Conservation (phyloP, 2,329 filamentous ascomycete species). For the Huntiella bhutanensis region DNA sequence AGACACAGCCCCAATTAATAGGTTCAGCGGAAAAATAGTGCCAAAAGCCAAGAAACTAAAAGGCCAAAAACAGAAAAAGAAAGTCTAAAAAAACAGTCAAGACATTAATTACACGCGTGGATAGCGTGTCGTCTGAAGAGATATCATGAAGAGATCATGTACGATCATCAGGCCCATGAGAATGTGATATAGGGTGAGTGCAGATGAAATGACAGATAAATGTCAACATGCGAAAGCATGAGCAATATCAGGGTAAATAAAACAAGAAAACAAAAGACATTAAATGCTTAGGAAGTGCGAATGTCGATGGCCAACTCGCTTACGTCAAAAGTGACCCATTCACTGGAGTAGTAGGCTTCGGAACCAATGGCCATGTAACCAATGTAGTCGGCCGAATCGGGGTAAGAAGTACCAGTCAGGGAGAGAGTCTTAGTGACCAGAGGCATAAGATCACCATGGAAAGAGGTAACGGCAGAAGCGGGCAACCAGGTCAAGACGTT, state of each 20-base stretch:
- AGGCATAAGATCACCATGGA: slow-evolving; percentile 27
- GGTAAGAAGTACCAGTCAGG: slow-evolving; percentile 17
- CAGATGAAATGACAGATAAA: background rate
- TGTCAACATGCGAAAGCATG: background rate
- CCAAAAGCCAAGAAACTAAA: background rate
- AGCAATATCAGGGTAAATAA: background rate
- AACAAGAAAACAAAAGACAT: background rate
- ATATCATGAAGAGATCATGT: slow-evolving; percentile 2
- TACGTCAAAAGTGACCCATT: slow-evolving; percentile 30
- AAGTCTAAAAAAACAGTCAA: slow-evolving; percentile 1
- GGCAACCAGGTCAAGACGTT: slow-evolving; percentile 33
- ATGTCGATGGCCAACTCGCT: slow-evolving; percentile 21
- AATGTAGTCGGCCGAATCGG: slow-evolving; percentile 25
- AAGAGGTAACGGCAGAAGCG: slow-evolving; percentile 19
- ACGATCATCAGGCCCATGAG: background rate
- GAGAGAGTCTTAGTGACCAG: slow-evolving; percentile 24
- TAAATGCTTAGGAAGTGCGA: slow-evolving; percentile 13
- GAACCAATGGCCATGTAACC: slow-evolving; percentile 33
- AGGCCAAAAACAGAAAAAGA: background rate
- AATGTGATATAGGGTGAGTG: background rate
- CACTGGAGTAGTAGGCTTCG: slow-evolving; percentile 26
- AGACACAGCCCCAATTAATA: too few species aligned
- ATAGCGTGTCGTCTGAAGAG: slow-evolving; percentile 1
- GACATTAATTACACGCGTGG: slow-evolving; percentile 3
- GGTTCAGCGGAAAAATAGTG: too few species aligned